phyloP scores from a whole-genome alignment of 2,329 filamentous ascomycete genomes.

The Aspergillus luchuensis region DNA sequence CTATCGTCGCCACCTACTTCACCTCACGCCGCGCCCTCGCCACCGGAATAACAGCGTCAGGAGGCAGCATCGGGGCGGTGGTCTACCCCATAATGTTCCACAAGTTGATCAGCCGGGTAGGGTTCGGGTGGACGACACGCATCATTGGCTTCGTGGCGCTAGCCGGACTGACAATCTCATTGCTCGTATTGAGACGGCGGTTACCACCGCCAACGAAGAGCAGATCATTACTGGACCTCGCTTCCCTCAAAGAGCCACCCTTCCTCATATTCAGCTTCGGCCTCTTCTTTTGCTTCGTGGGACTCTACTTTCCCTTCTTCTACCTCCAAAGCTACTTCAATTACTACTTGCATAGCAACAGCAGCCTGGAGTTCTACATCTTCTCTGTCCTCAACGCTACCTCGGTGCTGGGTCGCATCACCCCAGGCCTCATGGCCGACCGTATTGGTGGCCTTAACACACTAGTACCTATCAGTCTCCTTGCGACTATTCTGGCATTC shows the following conservation, averaged over 20 bases:
- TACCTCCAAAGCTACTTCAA: constrained; percentile 58
- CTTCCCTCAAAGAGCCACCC: constrained; percentile 39
- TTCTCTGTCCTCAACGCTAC: constrained; percentile 62
- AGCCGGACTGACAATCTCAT: constrained; percentile 43
- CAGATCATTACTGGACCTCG: constrained; percentile 38
- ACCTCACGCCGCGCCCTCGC: constrained; percentile 54
- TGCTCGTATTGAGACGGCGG: background rate
- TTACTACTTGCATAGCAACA: constrained; percentile 44
- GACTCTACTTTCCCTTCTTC: constrained; percentile 53
- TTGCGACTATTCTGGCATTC: constrained; percentile 33
- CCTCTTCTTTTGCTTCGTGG: constrained; percentile 46
- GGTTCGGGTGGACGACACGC: constrained; percentile 61
- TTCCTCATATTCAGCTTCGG: constrained; percentile 42
- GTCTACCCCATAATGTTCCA: constrained; percentile 65
- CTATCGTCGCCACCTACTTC: constrained; percentile 53
- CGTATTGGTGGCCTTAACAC: constrained; percentile 53
- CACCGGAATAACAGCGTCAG: constrained; percentile 57
- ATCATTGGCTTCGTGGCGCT: constrained; percentile 63
- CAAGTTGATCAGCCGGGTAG: constrained; percentile 55
- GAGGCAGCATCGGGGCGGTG: constrained; percentile 60
- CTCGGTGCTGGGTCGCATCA: constrained; percentile 52
- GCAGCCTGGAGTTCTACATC: constrained; percentile 58
- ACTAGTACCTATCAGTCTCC: constrained; percentile 30
- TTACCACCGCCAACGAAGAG: constrained; percentile 28
- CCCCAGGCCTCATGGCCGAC: constrained; percentile 55